Evolutionary conservation across 139 green algal species (phyloP), one percentile per base, ranked within the genome.

Genomic region (Protoeuglena noctilucae): DNA sequence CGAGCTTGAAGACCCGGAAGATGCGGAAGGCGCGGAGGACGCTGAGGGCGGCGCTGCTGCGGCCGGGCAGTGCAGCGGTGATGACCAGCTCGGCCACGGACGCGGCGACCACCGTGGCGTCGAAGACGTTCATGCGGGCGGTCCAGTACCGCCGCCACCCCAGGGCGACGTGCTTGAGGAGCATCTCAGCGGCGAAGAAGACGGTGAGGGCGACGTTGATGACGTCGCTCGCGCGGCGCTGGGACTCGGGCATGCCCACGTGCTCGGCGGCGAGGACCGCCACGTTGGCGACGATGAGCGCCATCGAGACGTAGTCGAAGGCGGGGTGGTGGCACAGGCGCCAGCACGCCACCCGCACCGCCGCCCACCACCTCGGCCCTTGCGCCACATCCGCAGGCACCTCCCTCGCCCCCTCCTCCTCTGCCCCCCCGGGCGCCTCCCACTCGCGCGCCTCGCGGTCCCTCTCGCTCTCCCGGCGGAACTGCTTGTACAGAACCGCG

Each of bases 1-100:
- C 70, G 25, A 82, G 65, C 29, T 76, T 72, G 63, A 91, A 85
- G 3, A 91, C 55, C 7, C 81, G 61, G 45, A 87, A 61, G 47
- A 91, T 60, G 19, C 80, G 69, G 56, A 82, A 80, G 16, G 75
- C 60, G 6, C 75, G 67, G 16, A 90, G 70, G 28, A 80, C 69
- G 19, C 67, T 78, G 25, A 84, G 56, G 21, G 66, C 65, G 19
- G n/a, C n/a, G 40, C 23, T 28, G 50, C 19, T 4, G n/a, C 54
- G 53, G 54, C 29, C 51, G n/a, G n/a, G n/a, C n/a, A n/a, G n/a
- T n/a, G n/a, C n/a, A n/a, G n/a, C n/a, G 16, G 39, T n/a, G 3
- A 40, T 24, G 47, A 51, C 27, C n/a, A 60, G 14, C 34, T 60
- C 53, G 7, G 66, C n/a, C 25, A 64, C 54, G 5, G 52, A 62